Conservation (phyloP, 2,329 filamentous ascomycete species). For the Fusarium multiceps region DNA sequence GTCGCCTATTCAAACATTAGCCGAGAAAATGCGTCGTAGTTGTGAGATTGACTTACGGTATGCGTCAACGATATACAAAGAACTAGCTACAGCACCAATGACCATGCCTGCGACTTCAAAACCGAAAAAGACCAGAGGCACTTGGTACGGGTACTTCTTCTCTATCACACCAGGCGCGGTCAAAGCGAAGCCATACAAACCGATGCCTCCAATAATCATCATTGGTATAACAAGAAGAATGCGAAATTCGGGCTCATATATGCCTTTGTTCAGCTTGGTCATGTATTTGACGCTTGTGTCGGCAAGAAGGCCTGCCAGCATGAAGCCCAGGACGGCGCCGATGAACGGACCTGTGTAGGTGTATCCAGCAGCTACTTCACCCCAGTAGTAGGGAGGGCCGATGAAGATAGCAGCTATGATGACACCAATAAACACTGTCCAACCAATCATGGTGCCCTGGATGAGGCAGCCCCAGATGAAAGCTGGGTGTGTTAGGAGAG, state of each 20-base stretch:
- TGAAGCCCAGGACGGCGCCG: constrained; percentile 81
- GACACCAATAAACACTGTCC: constrained; percentile 93
- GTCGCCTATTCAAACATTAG: constrained; percentile 64
- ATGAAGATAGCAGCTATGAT: constrained; percentile 86
- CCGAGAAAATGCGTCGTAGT: neutral
- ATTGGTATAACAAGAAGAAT: constrained; percentile 86
- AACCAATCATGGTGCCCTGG: constrained; percentile 91
- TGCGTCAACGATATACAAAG: constrained; percentile 91
- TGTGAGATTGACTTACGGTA: constrained; percentile 71
- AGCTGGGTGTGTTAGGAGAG: constrained; percentile 84
- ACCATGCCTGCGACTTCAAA: constrained; percentile 92
- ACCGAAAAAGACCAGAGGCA: constrained; percentile 84
- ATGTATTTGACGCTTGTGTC: constrained; percentile 78
- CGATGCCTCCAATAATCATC: constrained; percentile 79
- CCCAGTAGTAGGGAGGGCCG: constrained; percentile 82
- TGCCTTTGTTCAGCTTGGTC: constrained; percentile 79
- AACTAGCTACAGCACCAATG: constrained; percentile 85
- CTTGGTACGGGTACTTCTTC: constrained; percentile 73
- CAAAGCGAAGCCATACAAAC: constrained; percentile 86
- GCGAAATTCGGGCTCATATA: constrained; percentile 93
- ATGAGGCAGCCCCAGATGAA: constrained; percentile 84
- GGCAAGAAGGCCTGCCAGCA: constrained; percentile 77
- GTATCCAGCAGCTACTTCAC: constrained; percentile 84
- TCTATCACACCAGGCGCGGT: constrained; percentile 70
- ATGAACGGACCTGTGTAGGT: constrained; percentile 88